Conservation (phyloP, 805 yeast species). For the Candida easanensis region DNA sequence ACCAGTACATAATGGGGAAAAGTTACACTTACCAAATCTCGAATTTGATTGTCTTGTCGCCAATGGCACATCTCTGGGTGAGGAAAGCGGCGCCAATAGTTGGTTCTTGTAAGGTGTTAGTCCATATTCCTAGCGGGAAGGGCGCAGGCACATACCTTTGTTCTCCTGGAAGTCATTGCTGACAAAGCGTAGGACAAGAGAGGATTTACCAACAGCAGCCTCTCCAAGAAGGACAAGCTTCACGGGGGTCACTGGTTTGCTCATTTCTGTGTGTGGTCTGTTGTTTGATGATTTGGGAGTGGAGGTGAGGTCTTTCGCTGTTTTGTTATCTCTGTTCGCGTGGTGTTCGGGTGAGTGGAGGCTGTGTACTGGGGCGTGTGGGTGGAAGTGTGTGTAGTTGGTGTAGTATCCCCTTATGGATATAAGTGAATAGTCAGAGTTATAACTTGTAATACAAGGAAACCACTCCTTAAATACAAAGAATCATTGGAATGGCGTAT, state of each 20-base stretch:
- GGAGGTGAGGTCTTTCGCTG: too few species aligned
- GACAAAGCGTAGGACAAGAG: constrained; percentile 88
- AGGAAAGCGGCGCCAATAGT: constrained; percentile 97
- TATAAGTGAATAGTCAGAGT: too few species aligned
- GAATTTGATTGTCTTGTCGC: constrained; percentile 83
- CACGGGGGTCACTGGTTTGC: constrained; percentile 60
- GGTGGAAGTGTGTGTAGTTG: too few species aligned
- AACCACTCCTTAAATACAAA: too few species aligned
- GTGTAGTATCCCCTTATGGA: too few species aligned
- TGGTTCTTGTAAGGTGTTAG: constrained; percentile 53
- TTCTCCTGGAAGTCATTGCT: constrained; percentile 95
- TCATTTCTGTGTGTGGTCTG: too few species aligned
- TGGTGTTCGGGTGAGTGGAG: too few species aligned
- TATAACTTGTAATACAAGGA: too few species aligned
- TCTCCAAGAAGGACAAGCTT: constrained; percentile 92
- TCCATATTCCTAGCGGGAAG: neutral
- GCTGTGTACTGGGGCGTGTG: too few species aligned
- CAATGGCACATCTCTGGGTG: constrained; percentile 88
- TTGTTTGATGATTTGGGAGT: too few species aligned
- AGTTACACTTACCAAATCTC: constrained; percentile 64
- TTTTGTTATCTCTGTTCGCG: too few species aligned
- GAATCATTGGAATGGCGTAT: too few species aligned
- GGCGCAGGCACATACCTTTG: constrained; percentile 41
- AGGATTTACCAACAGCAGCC: constrained; percentile 97
- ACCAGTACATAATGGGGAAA: neutral